Evolutionary conservation across 768 basidiomycete genomes (phyloP).

Genomic region (Mycena latifolia): DNA sequence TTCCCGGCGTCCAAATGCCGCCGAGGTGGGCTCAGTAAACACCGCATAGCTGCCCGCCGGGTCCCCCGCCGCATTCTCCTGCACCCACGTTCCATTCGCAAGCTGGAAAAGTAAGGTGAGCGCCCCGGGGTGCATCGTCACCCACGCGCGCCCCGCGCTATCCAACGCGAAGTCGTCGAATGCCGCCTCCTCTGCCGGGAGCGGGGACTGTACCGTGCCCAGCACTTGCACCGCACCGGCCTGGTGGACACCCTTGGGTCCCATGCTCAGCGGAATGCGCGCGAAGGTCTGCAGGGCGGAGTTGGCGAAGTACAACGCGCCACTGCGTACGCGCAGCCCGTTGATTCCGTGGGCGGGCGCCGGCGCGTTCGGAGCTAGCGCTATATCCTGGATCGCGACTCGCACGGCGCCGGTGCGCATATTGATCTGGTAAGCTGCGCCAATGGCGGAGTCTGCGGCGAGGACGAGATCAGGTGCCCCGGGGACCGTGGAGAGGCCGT

Average conservation of each 20-base stretch:
- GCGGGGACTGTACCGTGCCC: not conserved
- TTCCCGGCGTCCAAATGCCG: constrained; percentile 5
- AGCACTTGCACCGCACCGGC: not conserved
- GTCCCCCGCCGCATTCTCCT: constrained; percentile 10
- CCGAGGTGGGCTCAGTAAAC: constrained; percentile 2
- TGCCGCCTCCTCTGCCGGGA: not conserved
- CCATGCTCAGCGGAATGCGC: not conserved
- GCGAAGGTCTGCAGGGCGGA: not conserved
- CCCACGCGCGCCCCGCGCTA: constrained; percentile 4
- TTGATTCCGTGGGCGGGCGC: not conserved
- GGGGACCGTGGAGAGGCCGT: not conserved
- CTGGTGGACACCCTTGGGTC: not conserved
- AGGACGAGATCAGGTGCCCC: not conserved
- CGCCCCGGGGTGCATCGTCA: constrained; percentile 3
- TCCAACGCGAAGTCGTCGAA: constrained; percentile 18
- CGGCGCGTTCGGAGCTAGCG: not conserved
- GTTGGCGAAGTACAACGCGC: not conserved
- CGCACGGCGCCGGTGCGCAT: not conserved
- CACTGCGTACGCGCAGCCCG: not conserved
- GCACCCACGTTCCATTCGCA: constrained; percentile 9
- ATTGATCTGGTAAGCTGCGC: not conserved
- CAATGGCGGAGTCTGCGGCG: not conserved
- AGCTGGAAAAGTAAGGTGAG: not conserved
- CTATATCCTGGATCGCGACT: not conserved
- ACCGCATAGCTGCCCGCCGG: not conserved